Base-by-base conservation (phyloP, 2,329 filamentous ascomycete genomes). In the Exophiala aquamarina region DNA sequence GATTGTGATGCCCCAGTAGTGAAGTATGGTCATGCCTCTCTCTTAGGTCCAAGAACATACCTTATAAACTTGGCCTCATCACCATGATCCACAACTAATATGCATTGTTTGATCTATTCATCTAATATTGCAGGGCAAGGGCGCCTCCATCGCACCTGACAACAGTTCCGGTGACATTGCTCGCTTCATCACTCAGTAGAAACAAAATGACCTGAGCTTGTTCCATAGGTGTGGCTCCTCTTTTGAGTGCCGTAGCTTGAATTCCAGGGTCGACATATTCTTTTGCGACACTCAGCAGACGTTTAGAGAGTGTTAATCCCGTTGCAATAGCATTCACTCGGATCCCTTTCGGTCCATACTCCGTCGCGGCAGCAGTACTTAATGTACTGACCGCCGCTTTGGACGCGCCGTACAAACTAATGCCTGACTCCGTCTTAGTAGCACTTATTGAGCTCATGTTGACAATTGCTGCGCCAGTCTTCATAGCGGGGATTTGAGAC, bases 311-410 rank as follows among this genome's bases (percentile, higher is more conserved):
- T 19, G 45, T 48, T 39, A 48, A 36, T 18, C 45, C 45, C 15
- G 45, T 42, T 10, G 45, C 45, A 19, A 48, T 41, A 2, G 63
- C 59, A 44, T 70, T 70, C 8, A 69, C 62, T 26, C 67, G 54
- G 23, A 70, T 67, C 3, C 59, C 61, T 6, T 54, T 53, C 8
- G 55, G 46, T 1, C 61, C 66, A 17, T 58, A 59, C 43, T 68
- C 66, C 13, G 52, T 61, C 3, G 66, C 61, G 3, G 64, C 64
- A 41, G 59, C 53, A 33, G 71, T 72, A n/a, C 70, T 73, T 43
- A 74, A 61, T 2, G 69, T 71, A 7, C 73, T 60, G 7, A 74
- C 50, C 2, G 62, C 72, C 49, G 68, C 71, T 51, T 74, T 75
- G 5, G 66, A 62, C 2, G 64, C 61, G 6, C 64, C 68, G 50